Evolutionary conservation across 2,329 filamentous ascomycete genomes (phyloP).

Genomic region (Xylariaceae sp.): DNA sequence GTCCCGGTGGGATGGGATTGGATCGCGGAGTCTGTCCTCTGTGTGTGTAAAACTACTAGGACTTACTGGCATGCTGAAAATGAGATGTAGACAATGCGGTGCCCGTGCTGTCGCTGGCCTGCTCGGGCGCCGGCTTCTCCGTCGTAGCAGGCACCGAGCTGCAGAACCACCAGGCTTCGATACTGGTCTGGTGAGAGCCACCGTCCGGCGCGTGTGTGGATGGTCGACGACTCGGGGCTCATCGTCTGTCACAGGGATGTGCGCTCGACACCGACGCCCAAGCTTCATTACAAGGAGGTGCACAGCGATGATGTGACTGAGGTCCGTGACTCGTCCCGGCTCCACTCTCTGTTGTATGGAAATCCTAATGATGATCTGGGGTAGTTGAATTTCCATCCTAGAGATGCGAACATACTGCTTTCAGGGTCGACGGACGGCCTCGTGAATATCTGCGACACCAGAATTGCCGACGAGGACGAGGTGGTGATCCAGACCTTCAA

Average conservation of each 20-base stretch:
- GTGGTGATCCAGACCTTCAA: conserved; percentile 73
- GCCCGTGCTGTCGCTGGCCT: conserved; percentile 59
- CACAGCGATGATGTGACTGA: conserved; percentile 63
- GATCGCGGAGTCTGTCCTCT: too few species aligned
- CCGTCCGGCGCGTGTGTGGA: too few species aligned
- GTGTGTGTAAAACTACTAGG: not conserved
- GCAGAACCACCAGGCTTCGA: conserved; percentile 53
- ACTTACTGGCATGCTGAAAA: conserved; percentile 11
- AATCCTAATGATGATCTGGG: conserved; percentile 9
- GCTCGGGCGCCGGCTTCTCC: conserved; percentile 46
- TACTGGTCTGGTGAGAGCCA: conserved; percentile 54
- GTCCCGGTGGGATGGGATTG: too few species aligned
- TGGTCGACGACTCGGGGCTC: not conserved
- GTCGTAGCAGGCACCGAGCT: conserved; percentile 69
- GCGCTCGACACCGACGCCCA: conserved; percentile 38
- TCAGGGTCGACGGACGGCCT: conserved; percentile 76
- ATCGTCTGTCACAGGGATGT: conserved; percentile 43
- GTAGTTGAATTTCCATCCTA: conserved; percentile 55
- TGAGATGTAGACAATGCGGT: conserved; percentile 31
- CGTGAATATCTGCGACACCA: conserved; percentile 68
- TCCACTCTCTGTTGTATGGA: conserved; percentile 18
- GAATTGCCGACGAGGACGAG: conserved; percentile 66
- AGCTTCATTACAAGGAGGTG: conserved; percentile 52
- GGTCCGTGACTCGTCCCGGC: too few species aligned
- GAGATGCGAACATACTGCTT: conserved; percentile 53